Evolutionary conservation across 805 yeast genomes (phyloP).

Genomic region (Teunomyces stri): DNA sequence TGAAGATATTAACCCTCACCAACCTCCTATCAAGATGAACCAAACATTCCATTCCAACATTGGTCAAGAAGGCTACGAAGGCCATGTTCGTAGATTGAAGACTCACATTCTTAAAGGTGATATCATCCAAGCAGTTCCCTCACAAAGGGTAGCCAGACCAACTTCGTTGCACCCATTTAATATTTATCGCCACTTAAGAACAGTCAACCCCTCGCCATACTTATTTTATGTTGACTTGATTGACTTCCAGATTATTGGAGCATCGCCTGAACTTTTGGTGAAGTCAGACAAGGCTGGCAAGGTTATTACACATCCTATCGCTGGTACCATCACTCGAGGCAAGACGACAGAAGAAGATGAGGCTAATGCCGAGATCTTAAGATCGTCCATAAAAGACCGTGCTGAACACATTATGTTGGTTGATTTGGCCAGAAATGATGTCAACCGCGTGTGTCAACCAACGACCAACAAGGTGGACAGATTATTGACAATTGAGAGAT

Average conservation of each 20-base stretch:
- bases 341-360: constrained; percentile 91
- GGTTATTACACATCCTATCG: constrained; percentile 93
- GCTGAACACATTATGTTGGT: constrained; percentile 99
- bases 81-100: constrained; percentile 71
- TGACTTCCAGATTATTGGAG: constrained; percentile 95
- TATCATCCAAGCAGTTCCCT: constrained; percentile 96
- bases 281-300: constrained; percentile 71
- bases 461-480: constrained; percentile 81
- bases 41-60: constrained; percentile 82
- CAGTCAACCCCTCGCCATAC: constrained; percentile 97
- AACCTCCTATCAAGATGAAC: constrained; percentile 63
- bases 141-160: constrained; percentile 94
- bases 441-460: constrained; percentile 93
- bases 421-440: constrained; percentile 94
- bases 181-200: constrained; percentile 88
- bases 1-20: constrained; percentile 61
- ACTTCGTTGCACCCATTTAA: constrained; percentile 96
- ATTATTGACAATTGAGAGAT: constrained; percentile 84
- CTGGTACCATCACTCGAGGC: constrained; percentile 94
- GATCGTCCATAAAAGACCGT: constrained; percentile 81
- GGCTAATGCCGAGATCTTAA: constrained; percentile 66
- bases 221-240: constrained; percentile 88
- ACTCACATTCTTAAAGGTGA: constrained; percentile 87
- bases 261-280: constrained; percentile 92
- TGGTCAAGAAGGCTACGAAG: constrained; percentile 91